phyloP scores from a whole-genome alignment of 257 asterid species.

The Solanum sitiens region DNA sequence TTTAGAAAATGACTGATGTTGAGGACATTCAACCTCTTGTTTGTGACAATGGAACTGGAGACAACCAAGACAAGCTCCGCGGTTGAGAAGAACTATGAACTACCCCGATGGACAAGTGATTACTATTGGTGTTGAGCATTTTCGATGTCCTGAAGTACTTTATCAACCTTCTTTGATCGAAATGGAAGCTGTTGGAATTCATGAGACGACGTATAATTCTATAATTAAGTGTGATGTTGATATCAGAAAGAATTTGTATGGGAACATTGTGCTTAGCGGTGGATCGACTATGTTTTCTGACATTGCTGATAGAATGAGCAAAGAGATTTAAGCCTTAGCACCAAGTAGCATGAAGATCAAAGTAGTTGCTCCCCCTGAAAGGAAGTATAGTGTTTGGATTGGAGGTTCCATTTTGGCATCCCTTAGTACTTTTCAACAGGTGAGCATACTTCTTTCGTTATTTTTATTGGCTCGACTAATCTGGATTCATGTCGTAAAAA shows the following conservation, averaged over 20 bases:
- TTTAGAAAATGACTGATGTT: background rate
- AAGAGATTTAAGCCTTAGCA: background rate
- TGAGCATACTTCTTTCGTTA: background rate
- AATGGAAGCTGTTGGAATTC: slow-evolving; percentile 14
- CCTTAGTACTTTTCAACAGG: background rate
- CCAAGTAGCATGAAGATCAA: background rate
- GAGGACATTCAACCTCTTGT: slow-evolving; percentile 12
- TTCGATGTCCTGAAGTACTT: slow-evolving; percentile 7
- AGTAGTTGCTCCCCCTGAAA: background rate
- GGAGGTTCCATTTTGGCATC: background rate
- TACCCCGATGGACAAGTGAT: slow-evolving; percentile 4
- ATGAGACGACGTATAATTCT: slow-evolving; percentile 3
- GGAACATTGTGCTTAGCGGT: background rate
- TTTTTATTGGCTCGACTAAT: background rate
- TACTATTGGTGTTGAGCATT: slow-evolving; percentile 5
- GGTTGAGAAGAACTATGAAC: slow-evolving; percentile 4
- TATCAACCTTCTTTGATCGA: slow-evolving; percentile 6
- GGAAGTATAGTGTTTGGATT: background rate
- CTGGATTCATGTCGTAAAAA: background rate
- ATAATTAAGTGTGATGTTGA: slow-evolving; percentile 6
- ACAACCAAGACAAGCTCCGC: slow-evolving; percentile 1
- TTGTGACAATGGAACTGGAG: slow-evolving; percentile 19
- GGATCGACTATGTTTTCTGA: background rate
- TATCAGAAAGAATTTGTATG: background rate
- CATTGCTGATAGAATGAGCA: background rate